A percentile compares a stretch with the other conserved stretches of the same genome.
Conservation (phyloP, 345 rosid genomes). For the Orychophragmus violaceus region DNA sequence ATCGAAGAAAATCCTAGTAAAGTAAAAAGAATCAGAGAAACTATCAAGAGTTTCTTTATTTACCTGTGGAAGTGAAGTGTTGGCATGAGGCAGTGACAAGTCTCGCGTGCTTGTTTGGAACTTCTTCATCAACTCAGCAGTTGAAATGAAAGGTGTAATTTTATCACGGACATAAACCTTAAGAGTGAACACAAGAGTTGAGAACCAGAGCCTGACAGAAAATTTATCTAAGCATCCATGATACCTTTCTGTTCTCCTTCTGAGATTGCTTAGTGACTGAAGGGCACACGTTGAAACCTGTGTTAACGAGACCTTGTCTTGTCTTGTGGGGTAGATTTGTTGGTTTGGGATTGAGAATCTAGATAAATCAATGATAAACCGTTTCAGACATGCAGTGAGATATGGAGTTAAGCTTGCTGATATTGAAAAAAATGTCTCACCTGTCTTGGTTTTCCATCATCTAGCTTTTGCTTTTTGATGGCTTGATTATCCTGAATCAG, state of each 20-base stretch:
- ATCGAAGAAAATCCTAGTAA: neutral
- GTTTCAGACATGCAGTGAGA: neutral
- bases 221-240: neutral
- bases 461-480: constrained; percentile 90
- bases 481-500: constrained; percentile 90
- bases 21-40: neutral
- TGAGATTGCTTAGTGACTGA: constrained; percentile 36
- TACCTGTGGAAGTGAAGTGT: constrained; percentile 24
- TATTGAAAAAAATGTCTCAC: constrained; percentile 22
- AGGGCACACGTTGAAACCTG: constrained; percentile 37
- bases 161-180: constrained; percentile 30
- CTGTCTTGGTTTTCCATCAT: constrained; percentile 85
- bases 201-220: constrained; percentile 1
- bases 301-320: constrained; percentile 52
- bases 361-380: constrained; percentile 11
- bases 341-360: constrained; percentile 82
- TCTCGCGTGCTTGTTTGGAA: constrained; percentile 85
- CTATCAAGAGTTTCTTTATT: neutral
- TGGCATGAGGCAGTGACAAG: constrained; percentile 45
- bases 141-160: constrained; percentile 22
- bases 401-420: neutral
- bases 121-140: constrained; percentile 82
- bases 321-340: constrained; percentile 73
- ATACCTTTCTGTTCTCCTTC: constrained; percentile 79
- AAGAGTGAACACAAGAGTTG: neutral